Percentiles rank a stretch among this genome's conserved stretches.
Conservation (phyloP, 2,329 filamentous ascomycete genomes). For the Trichophyton equinum region DNA sequence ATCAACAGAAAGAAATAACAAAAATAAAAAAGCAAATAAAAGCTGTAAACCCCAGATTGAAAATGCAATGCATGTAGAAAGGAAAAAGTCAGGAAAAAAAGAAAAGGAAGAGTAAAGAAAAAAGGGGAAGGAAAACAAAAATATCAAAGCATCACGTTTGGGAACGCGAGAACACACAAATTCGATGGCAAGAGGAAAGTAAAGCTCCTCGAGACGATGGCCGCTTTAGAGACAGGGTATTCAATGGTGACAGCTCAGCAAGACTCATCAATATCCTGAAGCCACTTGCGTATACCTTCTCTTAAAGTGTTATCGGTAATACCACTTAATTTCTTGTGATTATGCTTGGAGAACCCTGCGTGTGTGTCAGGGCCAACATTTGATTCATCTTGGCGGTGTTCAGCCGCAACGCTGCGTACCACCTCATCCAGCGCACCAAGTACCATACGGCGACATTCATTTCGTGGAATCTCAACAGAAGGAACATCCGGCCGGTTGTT, state of each 20-base stretch:
- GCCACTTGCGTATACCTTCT: slow-evolving; percentile 46
- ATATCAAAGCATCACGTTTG: background rate
- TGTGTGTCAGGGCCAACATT: slow-evolving; percentile 20
- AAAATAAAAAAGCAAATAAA: background rate
- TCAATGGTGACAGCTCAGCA: slow-evolving; percentile 17
- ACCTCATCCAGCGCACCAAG: slow-evolving; percentile 46
- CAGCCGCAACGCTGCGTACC: slow-evolving; percentile 42
- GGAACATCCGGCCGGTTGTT: slow-evolving; percentile 16
- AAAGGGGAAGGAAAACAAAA: background rate
- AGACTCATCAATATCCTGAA: slow-evolving; percentile 38
- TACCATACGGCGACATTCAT: slow-evolving; percentile 43
- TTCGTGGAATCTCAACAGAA: slow-evolving; percentile 35
- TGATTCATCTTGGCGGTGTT: slow-evolving; percentile 32
- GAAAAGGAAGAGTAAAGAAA: background rate
- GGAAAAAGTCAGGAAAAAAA: background rate
- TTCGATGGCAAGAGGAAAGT: background rate
- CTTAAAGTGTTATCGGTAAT: slow-evolving; percentile 40
- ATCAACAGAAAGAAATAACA: background rate
- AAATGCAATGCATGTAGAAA: background rate
- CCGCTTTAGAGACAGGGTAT: background rate
- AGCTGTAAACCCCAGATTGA: background rate
- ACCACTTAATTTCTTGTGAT: slow-evolving; percentile 23
- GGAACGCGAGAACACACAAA: background rate
- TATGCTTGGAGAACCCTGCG: slow-evolving; percentile 14
- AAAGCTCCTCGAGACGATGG: background rate